Percentiles rank a stretch among this genome's conserved stretches.
phyloP scores from a whole-genome alignment of 208 protist species.

The Acanthamoeba triangularis region DNA sequence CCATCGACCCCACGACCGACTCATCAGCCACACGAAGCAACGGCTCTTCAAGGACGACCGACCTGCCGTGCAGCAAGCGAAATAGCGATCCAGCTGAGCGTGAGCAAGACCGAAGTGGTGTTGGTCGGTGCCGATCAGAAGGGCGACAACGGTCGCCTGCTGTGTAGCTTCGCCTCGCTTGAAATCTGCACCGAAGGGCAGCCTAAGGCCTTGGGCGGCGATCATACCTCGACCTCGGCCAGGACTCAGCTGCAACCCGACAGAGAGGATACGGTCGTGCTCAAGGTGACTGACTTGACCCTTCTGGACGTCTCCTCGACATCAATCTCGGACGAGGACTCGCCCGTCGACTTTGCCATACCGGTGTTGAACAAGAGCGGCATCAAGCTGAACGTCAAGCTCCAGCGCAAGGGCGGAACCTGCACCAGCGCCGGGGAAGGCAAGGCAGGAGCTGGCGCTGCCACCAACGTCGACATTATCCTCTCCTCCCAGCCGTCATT shows the following conservation, averaged over 20 bases:
- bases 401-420: not conserved
- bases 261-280: not conserved
- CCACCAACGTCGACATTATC: slow-evolving; percentile 13
- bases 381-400: slow-evolving; percentile 1
- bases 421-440: not conserved
- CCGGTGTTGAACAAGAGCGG: not conserved
- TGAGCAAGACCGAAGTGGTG: not conserved
- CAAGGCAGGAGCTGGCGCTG: not conserved
- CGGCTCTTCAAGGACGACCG: no score
- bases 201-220: no score
- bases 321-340: not conserved
- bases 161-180: not conserved
- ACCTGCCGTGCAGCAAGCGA: not conserved
- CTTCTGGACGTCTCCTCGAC: not conserved
- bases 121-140: not conserved
- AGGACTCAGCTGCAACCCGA: not conserved
- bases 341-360: not conserved
- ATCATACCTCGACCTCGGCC: not conserved
- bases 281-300: not conserved
- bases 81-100: not conserved
- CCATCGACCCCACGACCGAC: not conserved
- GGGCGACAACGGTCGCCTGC: not conserved
- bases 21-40: no score
- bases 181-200: not conserved
- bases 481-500: not conserved